Evolutionary conservation across 495 filamentous ascomycete species (phyloP).

Genomic region (Penicillium argentinense): DNA sequence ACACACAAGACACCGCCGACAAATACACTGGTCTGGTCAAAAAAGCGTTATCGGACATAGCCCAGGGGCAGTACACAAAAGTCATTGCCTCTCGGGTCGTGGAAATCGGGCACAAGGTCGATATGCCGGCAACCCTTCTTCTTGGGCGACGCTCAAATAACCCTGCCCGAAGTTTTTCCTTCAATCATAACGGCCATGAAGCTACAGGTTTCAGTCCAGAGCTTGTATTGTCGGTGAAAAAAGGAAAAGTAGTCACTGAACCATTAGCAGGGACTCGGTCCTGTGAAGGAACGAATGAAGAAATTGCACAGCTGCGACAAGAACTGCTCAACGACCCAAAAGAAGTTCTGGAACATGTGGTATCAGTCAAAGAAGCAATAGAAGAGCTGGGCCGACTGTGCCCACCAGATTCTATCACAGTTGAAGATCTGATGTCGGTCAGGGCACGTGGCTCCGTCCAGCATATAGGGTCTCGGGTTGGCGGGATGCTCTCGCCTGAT

Average conservation of each 20-base stretch:
- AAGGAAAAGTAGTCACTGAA: slow-evolving; percentile 16
- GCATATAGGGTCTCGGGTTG: slow-evolving; percentile 19
- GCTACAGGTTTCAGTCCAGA: slow-evolving; percentile 22
- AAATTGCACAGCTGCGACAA: slow-evolving; percentile 5
- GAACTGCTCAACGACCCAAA: slow-evolving; percentile 14
- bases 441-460: slow-evolving; percentile 16
- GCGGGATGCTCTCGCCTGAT: slow-evolving; percentile 9
- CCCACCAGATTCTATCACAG: background rate
- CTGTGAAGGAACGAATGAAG: background rate
- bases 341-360: slow-evolving; percentile 19
- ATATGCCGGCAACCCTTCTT: slow-evolving; percentile 18
- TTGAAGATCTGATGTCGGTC: slow-evolving; percentile 22
- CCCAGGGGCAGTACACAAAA: slow-evolving; percentile 11
- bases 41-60: slow-evolving; percentile 9
- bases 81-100: slow-evolving; percentile 14
- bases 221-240: slow-evolving; percentile 15
- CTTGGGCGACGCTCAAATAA: slow-evolving; percentile 11
- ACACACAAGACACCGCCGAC: too few species aligned
- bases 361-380: slow-evolving; percentile 18
- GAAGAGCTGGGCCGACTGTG: slow-evolving; percentile 14
- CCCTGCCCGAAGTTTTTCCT: slow-evolving; percentile 13
- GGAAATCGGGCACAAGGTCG: slow-evolving; percentile 3
- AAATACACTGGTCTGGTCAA: too few species aligned
- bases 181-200: slow-evolving; percentile 11
- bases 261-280: slow-evolving; percentile 18